Evolutionary conservation across 1,284 basidiomycete genomes (phyloP).

Genomic region (Meira nashicola): DNA sequence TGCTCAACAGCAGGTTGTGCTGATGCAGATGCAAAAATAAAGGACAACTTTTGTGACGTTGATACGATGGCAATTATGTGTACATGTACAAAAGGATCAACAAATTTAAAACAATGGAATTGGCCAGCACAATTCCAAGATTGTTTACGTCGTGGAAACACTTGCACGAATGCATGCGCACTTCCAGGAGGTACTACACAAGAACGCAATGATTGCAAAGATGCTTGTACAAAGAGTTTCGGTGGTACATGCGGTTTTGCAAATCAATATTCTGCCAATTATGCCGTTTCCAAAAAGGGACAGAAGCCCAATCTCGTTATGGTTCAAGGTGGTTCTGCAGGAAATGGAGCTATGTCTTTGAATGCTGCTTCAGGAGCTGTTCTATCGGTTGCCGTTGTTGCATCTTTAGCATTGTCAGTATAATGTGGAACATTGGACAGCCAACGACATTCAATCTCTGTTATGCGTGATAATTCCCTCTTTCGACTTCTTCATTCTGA

Average conservation of each 20-base stretch:
- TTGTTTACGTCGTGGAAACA: conserved; percentile 35
- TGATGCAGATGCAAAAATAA: conserved; percentile 13
- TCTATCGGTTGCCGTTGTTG: too few species aligned
- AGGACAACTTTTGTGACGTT: conserved; percentile 46
- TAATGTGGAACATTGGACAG: too few species aligned
- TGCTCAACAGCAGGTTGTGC: conserved; percentile 40
- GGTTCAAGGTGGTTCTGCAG: conserved; percentile 32
- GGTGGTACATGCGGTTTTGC: conserved; percentile 38
- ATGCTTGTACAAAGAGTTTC: conserved; percentile 31
- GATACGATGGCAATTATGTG: conserved; percentile 26
- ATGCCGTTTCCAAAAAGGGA: conserved; percentile 34
- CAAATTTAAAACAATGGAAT: conserved; percentile 42
- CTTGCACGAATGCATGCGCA: conserved; percentile 35
- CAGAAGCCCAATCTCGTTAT: conserved; percentile 34
- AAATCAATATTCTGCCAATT: conserved; percentile 42
- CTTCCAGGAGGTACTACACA: conserved; percentile 21
- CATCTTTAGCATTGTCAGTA: too few species aligned
- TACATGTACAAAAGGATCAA: conserved; percentile 32
- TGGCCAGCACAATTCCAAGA: conserved; percentile 49
- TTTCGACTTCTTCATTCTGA: too few species aligned
- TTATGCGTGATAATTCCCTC: too few species aligned
- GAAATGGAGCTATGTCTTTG: conserved; percentile 11
- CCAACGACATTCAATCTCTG: too few species aligned
- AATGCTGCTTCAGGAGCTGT: not conserved
- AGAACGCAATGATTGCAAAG: conserved; percentile 29